phyloP scores from a whole-genome alignment of 2,329 filamentous ascomycete genomes.

The Talaromyces pinophilus region DNA sequence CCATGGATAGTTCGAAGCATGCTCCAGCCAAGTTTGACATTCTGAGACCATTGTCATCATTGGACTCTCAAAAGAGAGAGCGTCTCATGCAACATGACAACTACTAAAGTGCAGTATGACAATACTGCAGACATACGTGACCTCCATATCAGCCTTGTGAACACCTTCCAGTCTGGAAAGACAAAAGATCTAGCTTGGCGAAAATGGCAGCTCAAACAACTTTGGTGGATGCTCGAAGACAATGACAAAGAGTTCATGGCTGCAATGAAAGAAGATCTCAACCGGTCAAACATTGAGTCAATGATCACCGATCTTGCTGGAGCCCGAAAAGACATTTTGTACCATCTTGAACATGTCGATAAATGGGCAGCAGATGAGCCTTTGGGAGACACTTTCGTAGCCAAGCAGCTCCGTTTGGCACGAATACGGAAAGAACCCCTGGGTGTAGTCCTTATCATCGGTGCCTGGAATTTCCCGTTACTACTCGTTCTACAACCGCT shows the following conservation, averaged over 20 bases:
- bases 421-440: slow-evolving; percentile 47
- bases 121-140: background rate
- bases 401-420: slow-evolving; percentile 34
- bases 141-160: background rate
- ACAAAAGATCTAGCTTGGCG: slow-evolving; percentile 45
- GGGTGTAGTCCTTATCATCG: slow-evolving; percentile 49
- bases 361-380: slow-evolving; percentile 43
- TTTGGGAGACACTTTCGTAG: slow-evolving; percentile 31
- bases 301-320: slow-evolving; percentile 34
- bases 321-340: slow-evolving; percentile 40
- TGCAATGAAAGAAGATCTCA: slow-evolving; percentile 40
- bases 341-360: slow-evolving; percentile 43
- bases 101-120: background rate
- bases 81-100: background rate
- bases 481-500: slow-evolving; percentile 43
- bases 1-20: background rate
- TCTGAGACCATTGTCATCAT: background rate
- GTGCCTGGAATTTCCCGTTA: slow-evolving; percentile 53
- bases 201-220: slow-evolving; percentile 46
- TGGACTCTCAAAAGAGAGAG: background rate
- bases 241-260: slow-evolving; percentile 39
- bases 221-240: slow-evolving; percentile 47
- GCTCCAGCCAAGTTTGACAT: background rate
- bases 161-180: slow-evolving; percentile 34
- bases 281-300: slow-evolving; percentile 39